phyloP scores from a whole-genome alignment of 2,329 filamentous ascomycete species.

The Pestalotiopsis fici region DNA sequence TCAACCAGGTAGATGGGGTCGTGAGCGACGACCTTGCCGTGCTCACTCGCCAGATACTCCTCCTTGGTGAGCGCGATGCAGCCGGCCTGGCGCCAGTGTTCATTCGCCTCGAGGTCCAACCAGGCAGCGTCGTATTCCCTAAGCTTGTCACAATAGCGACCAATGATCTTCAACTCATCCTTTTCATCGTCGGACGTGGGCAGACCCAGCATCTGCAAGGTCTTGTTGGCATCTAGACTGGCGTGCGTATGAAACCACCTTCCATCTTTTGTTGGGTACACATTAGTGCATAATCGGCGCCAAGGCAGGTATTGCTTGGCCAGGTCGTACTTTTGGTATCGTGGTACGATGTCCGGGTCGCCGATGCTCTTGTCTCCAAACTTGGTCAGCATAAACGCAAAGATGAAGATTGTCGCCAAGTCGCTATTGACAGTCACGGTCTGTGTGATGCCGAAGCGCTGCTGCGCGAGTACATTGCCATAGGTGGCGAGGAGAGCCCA shows the following conservation, averaged over 20 bases:
- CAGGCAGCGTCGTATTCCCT: conserved; percentile 24
- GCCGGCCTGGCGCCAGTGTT: conserved; percentile 32
- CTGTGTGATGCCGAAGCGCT: conserved; percentile 22
- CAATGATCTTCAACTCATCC: conserved; percentile 30
- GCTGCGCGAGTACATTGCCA: conserved; percentile 24
- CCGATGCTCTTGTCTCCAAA: conserved; percentile 21
- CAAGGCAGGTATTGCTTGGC: conserved; percentile 26
- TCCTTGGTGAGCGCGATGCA: conserved; percentile 31
- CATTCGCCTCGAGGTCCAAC: conserved; percentile 32
- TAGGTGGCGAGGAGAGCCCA: conserved; percentile 30
- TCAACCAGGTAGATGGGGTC: conserved; percentile 25
- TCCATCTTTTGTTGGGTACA: conserved; percentile 34
- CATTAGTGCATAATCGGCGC: conserved; percentile 28
- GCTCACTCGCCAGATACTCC: conserved; percentile 27
- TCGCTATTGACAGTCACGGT: conserved; percentile 27
- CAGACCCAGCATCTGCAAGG: conserved; percentile 33
- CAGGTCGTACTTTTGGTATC: conserved; percentile 24
- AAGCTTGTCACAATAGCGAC: conserved; percentile 20
- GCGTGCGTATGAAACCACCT: conserved; percentile 37
- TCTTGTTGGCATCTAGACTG: conserved; percentile 26
- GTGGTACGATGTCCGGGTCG: conserved; percentile 20
- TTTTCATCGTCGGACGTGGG: conserved; percentile 21
- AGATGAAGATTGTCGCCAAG: conserved; percentile 27
- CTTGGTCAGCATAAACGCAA: conserved; percentile 26
- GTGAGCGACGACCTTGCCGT: conserved; percentile 14